Evolutionary conservation across 1,284 basidiomycete genomes (phyloP).

Genomic region (Microbotryum violaceum): DNA sequence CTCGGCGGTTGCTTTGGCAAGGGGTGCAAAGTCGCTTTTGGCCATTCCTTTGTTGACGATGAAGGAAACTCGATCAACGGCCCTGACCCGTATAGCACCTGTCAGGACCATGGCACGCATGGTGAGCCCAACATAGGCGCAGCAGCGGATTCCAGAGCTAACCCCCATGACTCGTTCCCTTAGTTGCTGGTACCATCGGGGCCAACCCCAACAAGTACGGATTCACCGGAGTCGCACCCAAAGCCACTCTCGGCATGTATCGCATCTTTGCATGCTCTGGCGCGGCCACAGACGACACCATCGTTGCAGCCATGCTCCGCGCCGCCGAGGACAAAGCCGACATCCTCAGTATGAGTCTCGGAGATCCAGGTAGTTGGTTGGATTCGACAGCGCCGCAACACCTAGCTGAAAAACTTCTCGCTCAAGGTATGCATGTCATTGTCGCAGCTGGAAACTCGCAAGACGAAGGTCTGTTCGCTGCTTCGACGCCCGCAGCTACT

Average conservation of each 20-base stretch:
- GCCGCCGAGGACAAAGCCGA: no score
- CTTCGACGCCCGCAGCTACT: neutral
- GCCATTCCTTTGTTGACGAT: slow-evolving; percentile 50
- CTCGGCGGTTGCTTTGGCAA: slow-evolving; percentile 58
- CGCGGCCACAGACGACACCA: no score
- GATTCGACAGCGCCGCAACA: slow-evolving; percentile 48
- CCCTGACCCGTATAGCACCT: slow-evolving; percentile 30
- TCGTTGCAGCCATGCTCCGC: neutral
- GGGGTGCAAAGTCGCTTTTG: slow-evolving; percentile 56
- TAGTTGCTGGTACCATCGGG: slow-evolving; percentile 29
- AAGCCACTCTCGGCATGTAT: slow-evolving; percentile 30
- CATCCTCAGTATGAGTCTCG: slow-evolving; percentile 21
- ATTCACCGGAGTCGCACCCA: slow-evolving; percentile 31
- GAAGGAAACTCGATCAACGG: slow-evolving; percentile 34
- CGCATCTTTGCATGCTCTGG: slow-evolving; percentile 13
- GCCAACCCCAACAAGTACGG: slow-evolving; percentile 32
- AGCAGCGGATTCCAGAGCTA: no score
- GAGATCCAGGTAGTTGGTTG: slow-evolving; percentile 49
- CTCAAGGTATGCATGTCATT: neutral
- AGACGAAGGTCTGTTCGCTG: slow-evolving; percentile 10
- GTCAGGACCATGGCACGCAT: slow-evolving; percentile 5
- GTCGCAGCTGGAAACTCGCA: slow-evolving; percentile 6
- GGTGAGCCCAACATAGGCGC: slow-evolving; percentile 1
- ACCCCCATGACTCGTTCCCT: no score
- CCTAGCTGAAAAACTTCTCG: no score